Conservation (phyloP, 192 early-diverging fungal genomes). For the Backusella australiensis region DNA sequence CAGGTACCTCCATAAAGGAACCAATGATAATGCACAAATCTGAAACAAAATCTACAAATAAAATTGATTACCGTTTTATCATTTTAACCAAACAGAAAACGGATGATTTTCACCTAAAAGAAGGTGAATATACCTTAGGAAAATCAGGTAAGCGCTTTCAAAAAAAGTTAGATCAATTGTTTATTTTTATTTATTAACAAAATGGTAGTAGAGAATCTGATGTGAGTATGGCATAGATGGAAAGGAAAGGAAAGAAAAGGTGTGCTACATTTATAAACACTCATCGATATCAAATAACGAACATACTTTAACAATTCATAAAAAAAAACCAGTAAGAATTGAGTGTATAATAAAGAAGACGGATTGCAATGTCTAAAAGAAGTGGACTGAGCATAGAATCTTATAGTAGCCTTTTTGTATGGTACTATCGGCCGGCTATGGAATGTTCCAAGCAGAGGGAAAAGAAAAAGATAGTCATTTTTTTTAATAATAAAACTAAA, state of each 20-base stretch:
- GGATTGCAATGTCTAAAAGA: too few species aligned
- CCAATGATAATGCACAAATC: background rate
- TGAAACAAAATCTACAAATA: background rate
- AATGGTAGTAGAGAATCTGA: background rate
- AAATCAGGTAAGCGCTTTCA: background rate
- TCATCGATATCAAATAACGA: too few species aligned
- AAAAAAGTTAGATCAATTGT: background rate
- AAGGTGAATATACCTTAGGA: background rate
- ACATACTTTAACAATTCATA: too few species aligned
- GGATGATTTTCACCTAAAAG: background rate
- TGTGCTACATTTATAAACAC: background rate
- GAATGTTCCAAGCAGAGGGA: too few species aligned
- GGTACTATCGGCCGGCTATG: too few species aligned
- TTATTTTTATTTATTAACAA: background rate
- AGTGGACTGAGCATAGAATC: too few species aligned
- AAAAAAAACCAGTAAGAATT: too few species aligned
- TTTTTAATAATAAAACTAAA: too few species aligned
- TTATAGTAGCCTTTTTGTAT: too few species aligned
- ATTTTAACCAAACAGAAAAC: background rate
- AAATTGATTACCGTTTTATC: background rate
- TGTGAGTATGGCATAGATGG: background rate
- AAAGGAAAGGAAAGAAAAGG: background rate
- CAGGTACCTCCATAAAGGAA: background rate
- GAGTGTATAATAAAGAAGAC: too few species aligned
- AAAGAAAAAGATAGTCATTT: too few species aligned